Conservation (phyloP, 352 stramenopile genomes). For the Phytophthora aleatoria region DNA sequence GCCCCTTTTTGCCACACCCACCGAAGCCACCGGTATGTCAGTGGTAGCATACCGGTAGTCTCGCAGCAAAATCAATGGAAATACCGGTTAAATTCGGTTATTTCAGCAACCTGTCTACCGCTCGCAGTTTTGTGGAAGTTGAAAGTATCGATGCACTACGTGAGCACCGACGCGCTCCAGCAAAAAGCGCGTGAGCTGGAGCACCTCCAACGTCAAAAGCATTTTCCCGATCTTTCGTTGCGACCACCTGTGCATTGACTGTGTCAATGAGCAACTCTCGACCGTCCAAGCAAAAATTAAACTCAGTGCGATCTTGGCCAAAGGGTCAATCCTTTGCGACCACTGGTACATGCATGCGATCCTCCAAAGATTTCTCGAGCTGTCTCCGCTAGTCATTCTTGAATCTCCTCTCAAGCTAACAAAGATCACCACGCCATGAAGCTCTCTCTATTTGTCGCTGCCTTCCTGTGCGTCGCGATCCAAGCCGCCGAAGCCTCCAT, state of each 20-base stretch:
- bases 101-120: too few species aligned
- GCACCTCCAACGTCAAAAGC: too few species aligned
- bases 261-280: not conserved
- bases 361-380: not conserved
- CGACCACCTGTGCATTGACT: too few species aligned
- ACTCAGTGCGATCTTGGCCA: slow-evolving; percentile 2
- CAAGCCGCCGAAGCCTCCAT: not conserved
- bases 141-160: too few species aligned
- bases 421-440: not conserved
- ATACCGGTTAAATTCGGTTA: too few species aligned
- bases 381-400: not conserved
- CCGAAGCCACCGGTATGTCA: too few species aligned
- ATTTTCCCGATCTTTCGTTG: too few species aligned
- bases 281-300: not conserved
- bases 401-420: not conserved
- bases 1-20: not conserved
- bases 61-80: too few species aligned
- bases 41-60: too few species aligned
- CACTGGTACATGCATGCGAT: not conserved
- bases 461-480: not conserved
- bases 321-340: not conserved
- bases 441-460: not conserved
- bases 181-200: too few species aligned
- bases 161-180: too few species aligned
- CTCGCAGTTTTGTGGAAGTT: too few species aligned